Conservation (phyloP, 345 rosid species). For the Heritiera fomes region DNA sequence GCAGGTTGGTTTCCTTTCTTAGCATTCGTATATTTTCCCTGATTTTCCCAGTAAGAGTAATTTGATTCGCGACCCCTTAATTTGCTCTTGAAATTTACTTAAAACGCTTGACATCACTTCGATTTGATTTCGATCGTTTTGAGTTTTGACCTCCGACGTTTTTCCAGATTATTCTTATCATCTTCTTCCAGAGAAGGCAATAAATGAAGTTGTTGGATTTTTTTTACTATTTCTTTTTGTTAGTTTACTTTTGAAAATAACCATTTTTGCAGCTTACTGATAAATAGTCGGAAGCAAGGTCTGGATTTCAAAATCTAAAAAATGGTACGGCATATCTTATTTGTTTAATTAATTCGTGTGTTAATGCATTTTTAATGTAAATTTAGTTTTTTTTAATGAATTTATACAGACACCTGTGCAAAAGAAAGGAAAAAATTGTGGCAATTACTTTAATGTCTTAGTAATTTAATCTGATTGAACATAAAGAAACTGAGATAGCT, state of each 20-base stretch:
- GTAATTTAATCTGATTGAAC: background rate
- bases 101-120: background rate
- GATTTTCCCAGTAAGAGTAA: background rate
- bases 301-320: background rate
- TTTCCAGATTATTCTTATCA: background rate
- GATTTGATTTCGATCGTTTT: conserved; percentile 1
- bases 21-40: background rate
- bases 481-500: background rate
- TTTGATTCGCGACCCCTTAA: background rate
- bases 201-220: background rate
- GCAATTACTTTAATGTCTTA: background rate
- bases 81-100: background rate
- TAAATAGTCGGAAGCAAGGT: background rate
- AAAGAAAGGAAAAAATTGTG: background rate
- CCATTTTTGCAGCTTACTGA: conserved; percentile 5
- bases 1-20: conserved; percentile 1
- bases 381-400: background rate
- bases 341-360: background rate
- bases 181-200: background rate
- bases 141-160: background rate
- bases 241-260: background rate
- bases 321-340: background rate
- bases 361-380: background rate
- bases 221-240: background rate
- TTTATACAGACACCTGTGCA: background rate